A percentile compares a stretch with the other conserved stretches of the same genome.
These are phyloP conservation scores for Penicillium angulare DNA, from an alignment of 495 filamentous ascomycete genomes.

Conservation along the genomic window DNA sequence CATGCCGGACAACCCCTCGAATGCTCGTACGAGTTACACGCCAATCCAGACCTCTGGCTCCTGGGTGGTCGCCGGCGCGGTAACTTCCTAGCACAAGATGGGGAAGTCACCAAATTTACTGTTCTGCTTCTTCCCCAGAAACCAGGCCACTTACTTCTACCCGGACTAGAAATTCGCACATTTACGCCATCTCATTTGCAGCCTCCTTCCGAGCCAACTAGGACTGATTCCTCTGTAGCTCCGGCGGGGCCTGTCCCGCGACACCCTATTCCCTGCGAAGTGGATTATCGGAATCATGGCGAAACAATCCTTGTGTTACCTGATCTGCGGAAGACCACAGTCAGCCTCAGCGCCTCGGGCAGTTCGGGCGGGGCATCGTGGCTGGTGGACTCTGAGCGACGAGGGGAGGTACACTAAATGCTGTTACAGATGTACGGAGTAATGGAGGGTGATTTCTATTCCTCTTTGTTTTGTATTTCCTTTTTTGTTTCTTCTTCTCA, in stretches of 20 bases:
- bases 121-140: constrained; percentile 77
- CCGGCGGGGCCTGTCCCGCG: constrained; percentile 26
- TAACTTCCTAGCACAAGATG: constrained; percentile 64
- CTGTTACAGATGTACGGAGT: background rate
- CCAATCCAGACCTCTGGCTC: constrained; percentile 75
- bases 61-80: constrained; percentile 77
- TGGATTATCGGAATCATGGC: constrained; percentile 72
- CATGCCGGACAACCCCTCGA: constrained; percentile 55
- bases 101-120: constrained; percentile 49
- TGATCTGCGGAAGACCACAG: constrained; percentile 70
- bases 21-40: constrained; percentile 82
- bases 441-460: too few species aligned
- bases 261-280: constrained; percentile 62
- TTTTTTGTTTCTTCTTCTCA: background rate
- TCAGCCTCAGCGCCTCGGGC: constrained; percentile 62
- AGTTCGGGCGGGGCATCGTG: constrained; percentile 62
- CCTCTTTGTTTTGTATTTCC: background rate
- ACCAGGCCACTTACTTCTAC: constrained; percentile 72
- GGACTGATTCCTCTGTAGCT: constrained; percentile 15
- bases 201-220: constrained; percentile 14
- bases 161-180: constrained; percentile 72
- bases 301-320: constrained; percentile 75
- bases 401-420: constrained; percentile 23
- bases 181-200: constrained; percentile 33
- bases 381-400: constrained; percentile 55